Conservation (phyloP, 1,284 basidiomycete genomes). For the Peniophora sp. region DNA sequence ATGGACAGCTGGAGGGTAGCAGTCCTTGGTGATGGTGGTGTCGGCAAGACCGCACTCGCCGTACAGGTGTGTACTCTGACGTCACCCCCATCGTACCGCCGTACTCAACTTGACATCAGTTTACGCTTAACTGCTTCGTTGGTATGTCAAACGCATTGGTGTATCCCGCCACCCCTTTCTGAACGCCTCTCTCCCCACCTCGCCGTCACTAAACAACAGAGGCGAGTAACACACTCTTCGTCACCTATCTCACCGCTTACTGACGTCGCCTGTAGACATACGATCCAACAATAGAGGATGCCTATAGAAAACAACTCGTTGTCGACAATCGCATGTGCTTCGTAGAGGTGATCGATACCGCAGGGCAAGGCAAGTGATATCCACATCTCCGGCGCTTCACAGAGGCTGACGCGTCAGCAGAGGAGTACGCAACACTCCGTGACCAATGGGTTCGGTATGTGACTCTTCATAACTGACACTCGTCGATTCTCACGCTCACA, state of each 20-base stretch:
- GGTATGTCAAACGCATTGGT: constrained; percentile 35
- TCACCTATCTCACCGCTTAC: constrained; percentile 1
- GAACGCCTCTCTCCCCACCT: constrained; percentile 1
- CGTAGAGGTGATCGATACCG: constrained; percentile 90
- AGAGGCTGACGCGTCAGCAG: constrained; percentile 32
- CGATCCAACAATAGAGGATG: constrained; percentile 93
- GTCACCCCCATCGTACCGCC: constrained; percentile 6
- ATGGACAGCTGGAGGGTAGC: constrained; percentile 92
- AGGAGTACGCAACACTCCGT: constrained; percentile 94
- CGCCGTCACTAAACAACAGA: constrained; percentile 29
- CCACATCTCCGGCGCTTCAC: constrained; percentile 7
- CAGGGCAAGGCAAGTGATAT: constrained; percentile 73
- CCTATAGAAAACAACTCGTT: constrained; percentile 86
- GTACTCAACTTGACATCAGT: constrained; percentile 38
- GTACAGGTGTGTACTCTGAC: constrained; percentile 64
- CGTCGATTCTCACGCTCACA: constrained; percentile 2
- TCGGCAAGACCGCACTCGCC: constrained; percentile 94
- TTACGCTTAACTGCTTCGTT: constrained; percentile 90
- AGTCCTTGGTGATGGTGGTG: constrained; percentile 94
- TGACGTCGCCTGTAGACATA: constrained; percentile 48
- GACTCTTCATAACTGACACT: constrained; percentile 1
- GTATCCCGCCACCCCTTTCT: constrained; percentile 8
- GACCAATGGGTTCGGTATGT: constrained; percentile 98
- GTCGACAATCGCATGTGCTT: constrained; percentile 90
- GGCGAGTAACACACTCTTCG: constrained; percentile 25